Evolutionary conservation across 306 rosid genomes (phyloP), one percentile per base, ranked within the genome.

Genomic region (Inga laurina): DNA sequence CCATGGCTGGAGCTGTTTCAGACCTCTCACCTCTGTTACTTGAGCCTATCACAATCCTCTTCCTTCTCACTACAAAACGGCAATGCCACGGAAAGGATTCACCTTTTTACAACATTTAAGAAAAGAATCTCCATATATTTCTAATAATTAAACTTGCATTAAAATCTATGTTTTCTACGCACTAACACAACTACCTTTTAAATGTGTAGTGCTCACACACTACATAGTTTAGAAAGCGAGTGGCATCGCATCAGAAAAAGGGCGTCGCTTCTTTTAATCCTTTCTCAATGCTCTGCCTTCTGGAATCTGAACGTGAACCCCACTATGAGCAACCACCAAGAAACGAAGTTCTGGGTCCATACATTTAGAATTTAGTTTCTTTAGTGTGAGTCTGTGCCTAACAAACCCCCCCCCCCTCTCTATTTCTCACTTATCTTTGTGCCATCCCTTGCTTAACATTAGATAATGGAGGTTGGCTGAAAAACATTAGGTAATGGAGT

Each of bases 41-140:
- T 10, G 72, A 57, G 65, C 82, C 77, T 56, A 83, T 54, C n/a
- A 66, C 66, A 56, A 73, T 61, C 57, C 74, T 75, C 61, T 81
- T 76, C 24, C 65, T 62, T 81, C 72, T 51, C 71, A 71, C 75
- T 71, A 62, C 49, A 2, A 74, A 81, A 61, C 5, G 43, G 59
- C 66, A 81, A 75, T 69, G 66, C 54, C 86, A 87, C 75, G 88
- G 78, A 79, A 88, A 82, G 86, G 79, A 85, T 88, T 88, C 64
- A 65, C 35, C 90, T 88, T 71, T 87, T 82, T 82, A 72, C 79
- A 32, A 45, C 34, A 7, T 69, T 57, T 82, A 88, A 82, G 90
- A 66, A 82, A 88, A 80, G 90, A 85, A 87, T 87, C 81, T 78
- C 2, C 39, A 37, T 27, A 27, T 27, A 27, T 75, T 52, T 22